Evolutionary conservation across 768 basidiomycete genomes (phyloP).

Genomic region (Lactarius hatsudake): DNA sequence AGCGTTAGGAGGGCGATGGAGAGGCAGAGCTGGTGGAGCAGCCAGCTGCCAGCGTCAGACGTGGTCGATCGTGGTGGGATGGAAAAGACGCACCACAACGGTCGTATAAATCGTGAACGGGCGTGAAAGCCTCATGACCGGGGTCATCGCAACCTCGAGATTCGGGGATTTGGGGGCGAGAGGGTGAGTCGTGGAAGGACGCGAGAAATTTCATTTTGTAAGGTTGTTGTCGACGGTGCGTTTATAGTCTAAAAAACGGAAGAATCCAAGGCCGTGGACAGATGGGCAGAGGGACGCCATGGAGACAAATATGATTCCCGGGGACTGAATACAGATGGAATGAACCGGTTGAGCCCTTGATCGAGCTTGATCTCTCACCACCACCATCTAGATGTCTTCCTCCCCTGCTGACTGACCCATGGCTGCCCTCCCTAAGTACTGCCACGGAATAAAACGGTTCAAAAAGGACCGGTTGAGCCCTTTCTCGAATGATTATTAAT

Average conservation of each 20-base stretch:
- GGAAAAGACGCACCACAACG: not conserved
- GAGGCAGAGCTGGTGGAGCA: not conserved
- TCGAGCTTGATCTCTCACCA: no score
- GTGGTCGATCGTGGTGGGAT: not conserved
- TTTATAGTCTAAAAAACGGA: not conserved
- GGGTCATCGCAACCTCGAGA: not conserved
- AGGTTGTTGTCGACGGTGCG: not conserved
- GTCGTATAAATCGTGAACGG: not conserved
- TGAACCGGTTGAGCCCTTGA: not conserved
- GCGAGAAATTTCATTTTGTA: not conserved
- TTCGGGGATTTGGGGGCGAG: not conserved
- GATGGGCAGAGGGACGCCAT: not conserved
- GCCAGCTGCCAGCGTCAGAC: not conserved
- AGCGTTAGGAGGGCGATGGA: not conserved
- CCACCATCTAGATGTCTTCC: no score
- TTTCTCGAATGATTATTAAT: no score
- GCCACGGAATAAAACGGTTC: no score
- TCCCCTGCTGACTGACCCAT: no score
- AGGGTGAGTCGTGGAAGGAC: no score
- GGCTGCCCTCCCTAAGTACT: no score
- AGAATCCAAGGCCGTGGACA: not conserved
- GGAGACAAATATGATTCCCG: not conserved
- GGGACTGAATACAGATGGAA: not conserved
- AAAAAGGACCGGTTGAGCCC: no score
- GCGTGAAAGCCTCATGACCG: constrained; percentile 2